A percentile compares a stretch with the other conserved stretches of the same genome.
Evolutionary conservation across 75 land plant genomes (phyloP).

Genomic region (Pinus taeda): DNA sequence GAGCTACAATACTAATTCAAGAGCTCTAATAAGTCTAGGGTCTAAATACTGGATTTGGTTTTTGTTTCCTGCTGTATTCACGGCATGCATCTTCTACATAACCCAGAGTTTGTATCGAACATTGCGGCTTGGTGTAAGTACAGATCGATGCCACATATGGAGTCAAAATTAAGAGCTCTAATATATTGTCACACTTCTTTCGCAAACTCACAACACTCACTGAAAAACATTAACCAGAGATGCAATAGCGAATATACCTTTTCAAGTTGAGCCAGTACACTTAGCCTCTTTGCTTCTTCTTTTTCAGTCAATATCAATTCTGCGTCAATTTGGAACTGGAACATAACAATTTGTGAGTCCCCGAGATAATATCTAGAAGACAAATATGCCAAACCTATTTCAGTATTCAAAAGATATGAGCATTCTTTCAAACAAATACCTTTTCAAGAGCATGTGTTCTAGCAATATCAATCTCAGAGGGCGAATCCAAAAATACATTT

Average conservation of each 20-base stretch:
- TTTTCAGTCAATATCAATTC: constrained; percentile 21
- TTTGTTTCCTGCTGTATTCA: neutral
- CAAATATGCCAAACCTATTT: too few species aligned
- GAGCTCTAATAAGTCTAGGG: too few species aligned
- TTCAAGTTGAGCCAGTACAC: constrained; percentile 24
- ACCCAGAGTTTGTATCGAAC: neutral
- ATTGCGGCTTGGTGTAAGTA: neutral
- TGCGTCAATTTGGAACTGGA: constrained; percentile 20
- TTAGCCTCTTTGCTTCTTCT: constrained; percentile 26
- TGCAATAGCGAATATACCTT: constrained; percentile 16
- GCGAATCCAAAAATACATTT: too few species aligned
- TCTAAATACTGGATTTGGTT: neutral
- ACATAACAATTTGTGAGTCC: neutral
- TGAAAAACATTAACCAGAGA: neutral
- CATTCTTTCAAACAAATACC: neutral
- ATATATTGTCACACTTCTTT: too few species aligned
- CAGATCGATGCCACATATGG: too few species aligned
- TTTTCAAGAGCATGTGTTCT: constrained; percentile 5
- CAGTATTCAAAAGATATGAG: neutral
- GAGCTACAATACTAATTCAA: neutral
- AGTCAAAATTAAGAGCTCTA: too few species aligned
- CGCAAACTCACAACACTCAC: neutral
- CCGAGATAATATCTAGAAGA: too few species aligned
- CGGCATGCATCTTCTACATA: neutral
- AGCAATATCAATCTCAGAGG: too few species aligned